Evolutionary conservation across 805 yeast genomes (phyloP), one percentile per base, ranked within the genome.

Genomic region (Yarrowia deformans): DNA sequence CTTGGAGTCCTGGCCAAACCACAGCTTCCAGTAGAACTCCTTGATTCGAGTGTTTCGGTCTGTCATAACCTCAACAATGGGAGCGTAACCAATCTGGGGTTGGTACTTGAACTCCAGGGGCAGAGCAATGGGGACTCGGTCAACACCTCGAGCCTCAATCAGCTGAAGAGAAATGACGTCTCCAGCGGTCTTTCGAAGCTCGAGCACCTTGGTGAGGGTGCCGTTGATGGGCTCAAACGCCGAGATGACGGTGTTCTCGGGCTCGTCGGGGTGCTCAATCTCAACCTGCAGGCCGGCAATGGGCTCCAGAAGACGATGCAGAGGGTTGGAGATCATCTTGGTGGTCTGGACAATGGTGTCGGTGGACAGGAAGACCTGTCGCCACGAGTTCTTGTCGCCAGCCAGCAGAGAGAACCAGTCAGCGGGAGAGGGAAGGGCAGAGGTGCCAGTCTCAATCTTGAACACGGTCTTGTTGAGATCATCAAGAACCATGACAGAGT

Each of bases 21-120:
- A 95, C 76, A 94, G 84, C 78, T 89, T 89, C 99, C 99, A 95
- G 87, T 95, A 95, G 84, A 95, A 91, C 80, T 88, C 88, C 83
- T 95, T 95, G 81, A 96, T 94, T 80, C 98, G 87, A 71, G 86
- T 87, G 81, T 95, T 95, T 84, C 99, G 89, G 75, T 88, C 95
- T 72, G 88, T 90, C 88, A 91, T 90, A 46, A 90, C 86, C 82
- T 95, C 99, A 73, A 88, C 83, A 74, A 95, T 90, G 77, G 99
- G 98, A 70, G 97, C 97, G 77, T 90, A 93, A n/a, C 99, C 99
- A 78, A 90, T 91, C 67, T 86, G 84, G 37, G 97, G 91, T 75
- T 87, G 84, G 83, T 89, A 95, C 67, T 81, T 85, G 86, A 89
- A 96, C 72, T 87, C 83, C 80, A 95, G 86, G 73, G 89, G 87